phyloP scores from a whole-genome alignment of 2,329 filamentous ascomycete genomes.

The Microcyclosporella mali region DNA sequence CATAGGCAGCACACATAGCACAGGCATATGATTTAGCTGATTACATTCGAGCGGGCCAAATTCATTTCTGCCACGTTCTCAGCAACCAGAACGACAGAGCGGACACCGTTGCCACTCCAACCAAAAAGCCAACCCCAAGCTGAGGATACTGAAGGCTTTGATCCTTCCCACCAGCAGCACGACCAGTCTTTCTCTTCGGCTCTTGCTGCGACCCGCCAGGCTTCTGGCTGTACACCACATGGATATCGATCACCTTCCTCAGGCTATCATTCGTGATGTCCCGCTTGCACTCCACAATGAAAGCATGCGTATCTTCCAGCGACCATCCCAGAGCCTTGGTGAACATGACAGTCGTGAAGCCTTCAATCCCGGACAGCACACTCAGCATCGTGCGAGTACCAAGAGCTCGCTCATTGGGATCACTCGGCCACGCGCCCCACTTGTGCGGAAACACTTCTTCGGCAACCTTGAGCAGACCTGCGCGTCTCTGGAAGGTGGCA shows the following conservation, averaged over 20 bases:
- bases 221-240: conserved; percentile 18
- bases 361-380: conserved; percentile 26
- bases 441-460: conserved; percentile 15
- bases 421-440: conserved; percentile 17
- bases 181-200: neutral
- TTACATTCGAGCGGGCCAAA: too few relatives aligned
- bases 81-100: neutral
- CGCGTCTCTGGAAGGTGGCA: conserved; percentile 8
- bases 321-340: conserved; percentile 24
- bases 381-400: conserved; percentile 22
- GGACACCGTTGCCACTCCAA: neutral
- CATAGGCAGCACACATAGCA: too few relatives aligned
- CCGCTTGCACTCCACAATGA: conserved; percentile 13
- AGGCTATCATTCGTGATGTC: conserved; percentile 15
- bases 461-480: conserved; percentile 7
- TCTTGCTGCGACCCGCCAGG: neutral
- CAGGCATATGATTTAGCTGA: too few relatives aligned
- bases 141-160: neutral
- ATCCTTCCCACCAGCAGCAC: too few relatives aligned
- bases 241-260: conserved; percentile 17
- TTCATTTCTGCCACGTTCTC: neutral
- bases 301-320: conserved; percentile 20
- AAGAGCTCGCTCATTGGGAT: conserved; percentile 15
- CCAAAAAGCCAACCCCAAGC: neutral
- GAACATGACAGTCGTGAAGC: conserved; percentile 25